Evolutionary conservation across 192 early-diverging fungal species (phyloP).

Genomic region (Coemansia sp.): DNA sequence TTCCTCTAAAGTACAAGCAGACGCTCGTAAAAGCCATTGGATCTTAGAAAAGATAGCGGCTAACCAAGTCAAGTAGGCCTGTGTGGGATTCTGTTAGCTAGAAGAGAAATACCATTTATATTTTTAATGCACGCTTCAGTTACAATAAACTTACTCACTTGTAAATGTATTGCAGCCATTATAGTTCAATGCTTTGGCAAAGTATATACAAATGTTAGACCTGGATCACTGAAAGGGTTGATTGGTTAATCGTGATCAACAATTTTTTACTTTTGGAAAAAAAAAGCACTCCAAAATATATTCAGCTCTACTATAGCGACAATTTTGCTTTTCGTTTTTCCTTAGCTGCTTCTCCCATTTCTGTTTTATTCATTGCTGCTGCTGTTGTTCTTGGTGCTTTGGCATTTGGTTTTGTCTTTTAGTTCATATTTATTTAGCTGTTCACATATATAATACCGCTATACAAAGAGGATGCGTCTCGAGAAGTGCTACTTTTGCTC

Average conservation of each 20-base stretch:
- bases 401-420: not conserved
- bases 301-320: not conserved
- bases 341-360: not conserved
- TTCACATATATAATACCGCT: not conserved
- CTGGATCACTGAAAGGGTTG: no score
- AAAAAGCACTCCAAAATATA: not conserved
- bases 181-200: no score
- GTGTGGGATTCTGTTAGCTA: no score
- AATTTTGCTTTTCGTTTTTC: not conserved
- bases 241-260: not conserved
- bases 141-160: not conserved
- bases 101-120: not conserved
- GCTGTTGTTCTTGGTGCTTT: not conserved
- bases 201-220: no score
- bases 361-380: not conserved
- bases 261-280: not conserved
- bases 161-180: no score
- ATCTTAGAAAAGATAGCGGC: no score
- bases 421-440: not conserved
- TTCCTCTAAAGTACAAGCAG: not conserved
- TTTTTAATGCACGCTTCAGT: not conserved
- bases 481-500: constrained; percentile 99
- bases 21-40: no score
- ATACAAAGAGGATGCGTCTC: constrained; percentile 71
- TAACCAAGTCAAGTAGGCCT: no score